These are phyloP conservation scores for Aspergillus bombycis DNA, from an alignment of 2,329 filamentous ascomycete species.

Conservation along the genomic window DNA sequence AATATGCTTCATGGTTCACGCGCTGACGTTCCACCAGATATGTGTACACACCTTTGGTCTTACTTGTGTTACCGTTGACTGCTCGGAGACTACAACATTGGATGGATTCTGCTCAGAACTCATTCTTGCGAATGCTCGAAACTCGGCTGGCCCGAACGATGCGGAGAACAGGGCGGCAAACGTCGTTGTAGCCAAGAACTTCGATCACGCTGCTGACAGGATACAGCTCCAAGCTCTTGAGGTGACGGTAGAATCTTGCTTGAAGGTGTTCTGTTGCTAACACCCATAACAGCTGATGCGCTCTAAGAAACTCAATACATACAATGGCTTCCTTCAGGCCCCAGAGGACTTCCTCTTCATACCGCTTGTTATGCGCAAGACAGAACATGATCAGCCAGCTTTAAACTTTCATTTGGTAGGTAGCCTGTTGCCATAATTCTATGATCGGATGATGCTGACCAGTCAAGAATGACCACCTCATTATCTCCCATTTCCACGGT, in stretches of 20 bases:
- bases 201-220: constrained; percentile 71
- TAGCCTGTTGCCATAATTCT: not conserved
- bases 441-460: not conserved
- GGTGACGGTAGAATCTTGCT: constrained; percentile 35
- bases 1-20: not conserved
- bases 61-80: constrained; percentile 70
- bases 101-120: constrained; percentile 79
- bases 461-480: constrained; percentile 73
- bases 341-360: constrained; percentile 81
- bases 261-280: constrained; percentile 14
- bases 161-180: constrained; percentile 70
- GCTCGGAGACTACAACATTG: constrained; percentile 71
- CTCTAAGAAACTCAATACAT: constrained; percentile 75
- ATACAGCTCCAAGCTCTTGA: constrained; percentile 81
- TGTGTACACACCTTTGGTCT: constrained; percentile 73
- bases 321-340: constrained; percentile 71
- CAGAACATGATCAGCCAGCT: constrained; percentile 31
- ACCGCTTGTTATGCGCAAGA: constrained; percentile 61
- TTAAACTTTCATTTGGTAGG: constrained; percentile 49
- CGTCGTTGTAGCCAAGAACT: constrained; percentile 77
- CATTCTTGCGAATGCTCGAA: constrained; percentile 48
- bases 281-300: constrained; percentile 68
- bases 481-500: constrained; percentile 84
- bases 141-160: constrained; percentile 30
- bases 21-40: constrained; percentile 52